Conservation (phyloP, 2,329 filamentous ascomycete species). For the Epicoccum sorghinum region DNA sequence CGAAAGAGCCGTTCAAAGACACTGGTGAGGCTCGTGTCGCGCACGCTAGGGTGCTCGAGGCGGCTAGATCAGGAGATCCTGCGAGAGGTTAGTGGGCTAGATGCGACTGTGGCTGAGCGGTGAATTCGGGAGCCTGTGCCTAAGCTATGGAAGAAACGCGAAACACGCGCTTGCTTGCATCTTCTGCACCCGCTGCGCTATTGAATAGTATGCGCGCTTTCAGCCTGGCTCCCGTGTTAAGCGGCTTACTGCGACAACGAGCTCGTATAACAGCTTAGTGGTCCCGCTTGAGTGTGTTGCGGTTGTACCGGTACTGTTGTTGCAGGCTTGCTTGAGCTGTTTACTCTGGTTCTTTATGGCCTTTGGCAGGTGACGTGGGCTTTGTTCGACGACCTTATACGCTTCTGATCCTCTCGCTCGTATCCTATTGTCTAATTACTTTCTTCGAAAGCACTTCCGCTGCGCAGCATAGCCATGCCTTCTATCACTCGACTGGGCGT, state of each 20-base stretch:
- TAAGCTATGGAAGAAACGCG: constrained; percentile 1
- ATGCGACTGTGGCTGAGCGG: constrained; percentile 27
- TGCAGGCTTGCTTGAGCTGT: neutral
- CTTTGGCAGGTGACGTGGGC: constrained; percentile 18
- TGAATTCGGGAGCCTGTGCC: neutral
- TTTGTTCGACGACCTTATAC: constrained; percentile 3
- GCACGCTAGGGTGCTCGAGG: neutral
- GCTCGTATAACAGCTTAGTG: constrained; percentile 29
- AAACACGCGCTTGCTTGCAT: constrained; percentile 11
- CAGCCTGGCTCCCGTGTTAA: constrained; percentile 19
- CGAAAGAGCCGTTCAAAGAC: neutral
- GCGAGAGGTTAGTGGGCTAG: neutral
- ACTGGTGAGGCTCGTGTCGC: constrained; percentile 17
- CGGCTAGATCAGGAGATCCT: constrained; percentile 17
- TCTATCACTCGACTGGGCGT: constrained; percentile 26
- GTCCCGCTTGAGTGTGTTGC: constrained; percentile 2
- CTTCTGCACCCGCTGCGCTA: constrained; percentile 8
- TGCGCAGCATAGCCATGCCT: constrained; percentile 18
- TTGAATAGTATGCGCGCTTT: constrained; percentile 9
- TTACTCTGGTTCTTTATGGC: constrained; percentile 12
- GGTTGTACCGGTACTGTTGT: neutral
- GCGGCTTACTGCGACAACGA: constrained; percentile 13
- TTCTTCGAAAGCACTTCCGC: neutral
- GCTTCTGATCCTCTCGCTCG: constrained; percentile 7
- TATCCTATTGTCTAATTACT: constrained; percentile 11